Base-by-base conservation (phyloP, 169 alveolate species). In the Babesia ovis region DNA sequence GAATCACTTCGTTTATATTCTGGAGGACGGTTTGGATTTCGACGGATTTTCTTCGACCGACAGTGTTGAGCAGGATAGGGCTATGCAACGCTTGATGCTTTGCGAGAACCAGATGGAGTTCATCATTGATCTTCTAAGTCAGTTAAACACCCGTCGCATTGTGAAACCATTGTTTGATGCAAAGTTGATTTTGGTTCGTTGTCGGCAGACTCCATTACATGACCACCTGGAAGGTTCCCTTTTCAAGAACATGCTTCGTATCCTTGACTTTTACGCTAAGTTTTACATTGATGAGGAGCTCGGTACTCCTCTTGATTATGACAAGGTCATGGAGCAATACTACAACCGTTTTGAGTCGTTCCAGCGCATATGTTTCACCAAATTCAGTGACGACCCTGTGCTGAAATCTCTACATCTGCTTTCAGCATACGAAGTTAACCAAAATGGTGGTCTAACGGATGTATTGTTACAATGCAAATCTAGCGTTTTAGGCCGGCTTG, bases 201-300 rank as follows among this genome's bases (percentile, higher is more conserved):
- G 89, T 37, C 56, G 53, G 51, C 71, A 72, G 46, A 58, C 76
- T 56, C 57, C 74, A 2, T 64, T 81, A 67, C 70, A 81, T 46
- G 74, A 60, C 42, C 76, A 57, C 43, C 43, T 56, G 23, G 83
- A 79, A 46, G 85, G 85, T 8, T 41, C 54, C 46, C 43, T 71
- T 27, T 81, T 81, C 67, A 56, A 68, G 66, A 68, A 59, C 43
- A 42, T 81, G 82, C 51, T 72, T 3, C 41, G 54, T 27, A 81
- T 81, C 16, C 45, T 81, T 68, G 80, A 81, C 57, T 81, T 62
- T 31, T 81, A 81, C 75, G 23, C 57, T 55, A 61, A 64, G 31
- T 81, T 81, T 53, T 60, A 62, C 67, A 81, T 81, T 8, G 67
- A 72, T 67, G 89, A 81, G 84, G 89, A 81, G 62, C 45, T 72